Conservation (phyloP, 2,329 filamentous ascomycete species). For the Aureobasidium namibiae region DNA sequence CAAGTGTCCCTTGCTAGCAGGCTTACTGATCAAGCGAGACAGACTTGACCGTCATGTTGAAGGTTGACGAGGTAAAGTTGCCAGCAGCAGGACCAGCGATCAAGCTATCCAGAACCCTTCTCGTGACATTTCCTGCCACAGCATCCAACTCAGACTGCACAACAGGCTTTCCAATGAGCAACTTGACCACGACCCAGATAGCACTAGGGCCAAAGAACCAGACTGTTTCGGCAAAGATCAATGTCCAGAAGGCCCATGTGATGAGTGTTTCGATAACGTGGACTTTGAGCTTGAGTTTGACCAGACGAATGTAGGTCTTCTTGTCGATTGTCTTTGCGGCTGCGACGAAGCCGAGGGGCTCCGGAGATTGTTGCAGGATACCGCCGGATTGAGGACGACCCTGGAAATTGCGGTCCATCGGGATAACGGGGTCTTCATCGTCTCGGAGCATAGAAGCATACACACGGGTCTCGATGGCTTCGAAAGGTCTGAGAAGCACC, state of each 20-base stretch:
- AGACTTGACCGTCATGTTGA: background rate
- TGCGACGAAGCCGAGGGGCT: background rate
- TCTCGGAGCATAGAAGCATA: slow-evolving; percentile 13
- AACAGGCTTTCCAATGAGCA: background rate
- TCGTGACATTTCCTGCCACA: background rate
- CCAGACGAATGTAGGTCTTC: background rate
- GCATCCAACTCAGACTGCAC: background rate
- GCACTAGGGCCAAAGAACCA: background rate
- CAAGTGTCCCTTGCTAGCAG: background rate
- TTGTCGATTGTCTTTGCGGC: slow-evolving; percentile 3
- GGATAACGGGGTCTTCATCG: slow-evolving; percentile 12
- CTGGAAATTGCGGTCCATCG: slow-evolving; percentile 14
- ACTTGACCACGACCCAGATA: slow-evolving; percentile 3
- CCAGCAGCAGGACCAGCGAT: background rate
- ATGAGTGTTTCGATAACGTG: background rate
- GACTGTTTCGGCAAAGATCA: background rate
- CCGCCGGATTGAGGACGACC: background rate
- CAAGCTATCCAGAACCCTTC: background rate
- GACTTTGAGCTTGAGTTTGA: background rate
- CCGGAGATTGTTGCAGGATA: background rate
- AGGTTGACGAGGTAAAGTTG: background rate
- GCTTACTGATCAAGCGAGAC: background rate
- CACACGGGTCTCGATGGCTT: background rate
- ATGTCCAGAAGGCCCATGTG: background rate
- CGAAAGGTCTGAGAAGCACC: background rate